A percentile compares a stretch with the other conserved stretches of the same genome.
phyloP scores from a whole-genome alignment of 2,329 filamentous ascomycete species.

The Neopestalotiopsis clavispora region DNA sequence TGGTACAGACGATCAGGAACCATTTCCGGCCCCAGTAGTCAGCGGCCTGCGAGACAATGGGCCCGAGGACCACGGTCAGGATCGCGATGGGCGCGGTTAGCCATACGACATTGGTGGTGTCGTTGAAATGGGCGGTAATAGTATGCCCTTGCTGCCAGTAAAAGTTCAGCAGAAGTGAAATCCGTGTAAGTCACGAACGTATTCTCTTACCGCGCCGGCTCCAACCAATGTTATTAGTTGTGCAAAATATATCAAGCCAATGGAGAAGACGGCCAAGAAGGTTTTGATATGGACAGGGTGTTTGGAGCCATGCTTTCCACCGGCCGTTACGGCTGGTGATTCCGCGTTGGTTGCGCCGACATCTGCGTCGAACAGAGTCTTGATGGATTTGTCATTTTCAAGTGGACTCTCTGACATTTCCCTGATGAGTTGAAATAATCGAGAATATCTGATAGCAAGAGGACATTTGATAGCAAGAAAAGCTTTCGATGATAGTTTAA shows the following conservation, averaged over 20 bases:
- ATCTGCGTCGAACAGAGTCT: not conserved
- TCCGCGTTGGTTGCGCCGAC: not conserved
- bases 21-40: slow-evolving; percentile 49
- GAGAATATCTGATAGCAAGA: not conserved
- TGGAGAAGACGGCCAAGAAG: slow-evolving; percentile 38
- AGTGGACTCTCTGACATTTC: not conserved
- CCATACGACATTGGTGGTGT: slow-evolving; percentile 35
- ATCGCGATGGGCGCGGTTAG: slow-evolving; percentile 41
- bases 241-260: slow-evolving; percentile 41
- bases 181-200: not conserved
- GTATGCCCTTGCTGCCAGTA: slow-evolving; percentile 35
- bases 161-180: not conserved
- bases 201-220: slow-evolving; percentile 36
- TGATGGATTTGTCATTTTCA: not conserved
- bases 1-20: slow-evolving; percentile 42
- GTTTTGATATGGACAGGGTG: slow-evolving; percentile 39
- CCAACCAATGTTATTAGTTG: slow-evolving; percentile 41
- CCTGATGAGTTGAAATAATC: not conserved
- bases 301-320: not conserved
- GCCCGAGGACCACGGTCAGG: slow-evolving; percentile 40
- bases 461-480: not conserved
- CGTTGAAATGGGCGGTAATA: slow-evolving; percentile 34
- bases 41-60: slow-evolving; percentile 43
- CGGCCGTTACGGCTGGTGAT: not conserved
- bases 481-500: not conserved